These are phyloP conservation scores for Exobasidium cylindrosporum DNA, from an alignment of 1,284 basidiomycete species.

Conservation along the genomic window DNA sequence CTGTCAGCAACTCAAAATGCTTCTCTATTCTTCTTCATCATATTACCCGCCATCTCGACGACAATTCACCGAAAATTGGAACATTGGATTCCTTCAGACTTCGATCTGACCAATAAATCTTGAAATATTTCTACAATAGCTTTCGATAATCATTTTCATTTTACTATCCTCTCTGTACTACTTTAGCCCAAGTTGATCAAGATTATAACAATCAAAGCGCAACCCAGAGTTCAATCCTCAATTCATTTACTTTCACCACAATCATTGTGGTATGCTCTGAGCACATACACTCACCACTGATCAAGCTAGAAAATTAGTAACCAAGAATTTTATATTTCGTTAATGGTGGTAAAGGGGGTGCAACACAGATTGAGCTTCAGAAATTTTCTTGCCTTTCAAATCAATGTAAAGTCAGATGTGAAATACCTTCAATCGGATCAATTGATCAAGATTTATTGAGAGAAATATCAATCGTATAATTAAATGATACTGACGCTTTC, in stretches of 20 bases:
- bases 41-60: neutral
- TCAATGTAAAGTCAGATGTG: constrained; percentile 15
- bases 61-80: neutral
- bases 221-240: too few species aligned
- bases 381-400: constrained; percentile 18
- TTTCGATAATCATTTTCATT: neutral
- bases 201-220: neutral
- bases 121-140: neutral
- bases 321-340: constrained; percentile 10
- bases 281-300: constrained; percentile 14
- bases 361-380: constrained; percentile 4
- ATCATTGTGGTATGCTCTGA: constrained; percentile 17
- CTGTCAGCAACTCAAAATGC: neutral
- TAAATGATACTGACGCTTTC: neutral
- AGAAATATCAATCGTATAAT: too few species aligned
- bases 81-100: neutral
- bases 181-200: neutral
- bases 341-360: neutral
- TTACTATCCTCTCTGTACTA: too few species aligned
- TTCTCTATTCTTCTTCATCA: neutral
- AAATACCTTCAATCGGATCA: constrained; percentile 10
- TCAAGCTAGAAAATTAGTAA: constrained; percentile 15
- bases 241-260: too few species aligned
- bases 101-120: too few species aligned
- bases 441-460: neutral